A percentile compares a stretch with the other conserved stretches of the same genome.
These are phyloP conservation scores for Scheffersomyces cryptocercus DNA, from an alignment of 1,139 yeast species.

Conservation along the genomic window DNA sequence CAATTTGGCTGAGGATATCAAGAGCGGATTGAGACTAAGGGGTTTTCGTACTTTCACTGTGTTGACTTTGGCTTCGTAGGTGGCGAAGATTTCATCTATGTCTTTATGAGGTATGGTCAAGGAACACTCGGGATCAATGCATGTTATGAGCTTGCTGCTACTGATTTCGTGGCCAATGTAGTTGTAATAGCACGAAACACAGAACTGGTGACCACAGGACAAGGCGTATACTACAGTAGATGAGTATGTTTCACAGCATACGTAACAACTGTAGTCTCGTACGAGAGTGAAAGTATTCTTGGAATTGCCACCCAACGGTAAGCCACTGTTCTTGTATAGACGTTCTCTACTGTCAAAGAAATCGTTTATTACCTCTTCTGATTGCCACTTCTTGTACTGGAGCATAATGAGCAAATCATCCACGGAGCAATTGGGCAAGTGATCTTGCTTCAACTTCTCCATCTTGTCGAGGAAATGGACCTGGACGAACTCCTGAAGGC, in stretches of 20 bases:
- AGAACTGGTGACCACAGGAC: constrained; percentile 70
- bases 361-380: constrained; percentile 66
- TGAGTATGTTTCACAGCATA: constrained; percentile 65
- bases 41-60: constrained; percentile 8
- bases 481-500: constrained; percentile 24
- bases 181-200: constrained; percentile 63
- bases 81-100: constrained; percentile 20
- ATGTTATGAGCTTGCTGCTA: constrained; percentile 61
- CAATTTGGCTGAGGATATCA: constrained; percentile 38
- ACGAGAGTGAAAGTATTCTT: constrained; percentile 18
- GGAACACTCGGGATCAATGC: constrained; percentile 55
- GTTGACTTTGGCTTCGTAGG: constrained; percentile 6
- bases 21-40: constrained; percentile 13
- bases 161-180: constrained; percentile 55
- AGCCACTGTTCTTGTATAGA: constrained; percentile 51
- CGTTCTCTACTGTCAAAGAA: constrained; percentile 56
- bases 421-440: constrained; percentile 32
- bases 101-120: constrained; percentile 35
- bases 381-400: constrained; percentile 70
- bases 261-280: constrained; percentile 49
- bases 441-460: constrained; percentile 19
- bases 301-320: constrained; percentile 23
- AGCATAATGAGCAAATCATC: constrained; percentile 54
- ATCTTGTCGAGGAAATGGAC: constrained; percentile 16
- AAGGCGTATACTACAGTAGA: constrained; percentile 50